Base-by-base conservation (phyloP, 345 rosid species). In the Ceriops decandra region DNA sequence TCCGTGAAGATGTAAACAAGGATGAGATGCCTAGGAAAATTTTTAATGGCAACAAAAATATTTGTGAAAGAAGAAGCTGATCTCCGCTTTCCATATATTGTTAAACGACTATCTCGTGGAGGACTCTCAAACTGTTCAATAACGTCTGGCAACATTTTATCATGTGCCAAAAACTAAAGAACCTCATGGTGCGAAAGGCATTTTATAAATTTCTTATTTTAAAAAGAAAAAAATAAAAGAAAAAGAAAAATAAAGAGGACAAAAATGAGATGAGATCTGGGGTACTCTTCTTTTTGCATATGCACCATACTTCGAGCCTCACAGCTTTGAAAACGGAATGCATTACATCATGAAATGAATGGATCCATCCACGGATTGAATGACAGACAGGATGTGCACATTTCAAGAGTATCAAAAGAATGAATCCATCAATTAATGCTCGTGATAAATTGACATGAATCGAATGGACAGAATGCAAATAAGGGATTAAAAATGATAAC, bases 71-170 rank as follows among this genome's bases (percentile, higher is more conserved):
- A 42, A 26, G 65, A 57, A 65, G 28, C 19, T 21, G 42, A 3
- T 47, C 21, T 4, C 27, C 26, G 2, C 30, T 51, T 33, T 52
- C 15, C 32, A 27, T 24, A 20, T 38, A 21, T 60, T 0, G 73
- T 67, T 69, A 22, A 28, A 67, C 73, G 62, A 60, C 27, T 22
- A 72, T 67, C 72, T 58, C 88, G 81, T 82, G 68, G 24, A 62
- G 82, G 79, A 75, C 74, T 71, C 82, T 24, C 13, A 24, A 72
- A 62, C 33, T 67, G 52, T 6, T 47, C 11, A 24, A 56, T 30
- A 46, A 57, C n/a, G 60, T 52, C 42, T 42, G 13, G 51, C 26
- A 47, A 28, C 28, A 31, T 63, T 52, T 32, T 36, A 22, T 71
- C 80, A 75, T 3, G 80, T 72, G 78, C 71, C 57, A 46, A 69